Percentiles rank a stretch among this genome's conserved stretches.
phyloP scores from a whole-genome alignment of 208 protist genomes.

The Leishmania aethiopica region DNA sequence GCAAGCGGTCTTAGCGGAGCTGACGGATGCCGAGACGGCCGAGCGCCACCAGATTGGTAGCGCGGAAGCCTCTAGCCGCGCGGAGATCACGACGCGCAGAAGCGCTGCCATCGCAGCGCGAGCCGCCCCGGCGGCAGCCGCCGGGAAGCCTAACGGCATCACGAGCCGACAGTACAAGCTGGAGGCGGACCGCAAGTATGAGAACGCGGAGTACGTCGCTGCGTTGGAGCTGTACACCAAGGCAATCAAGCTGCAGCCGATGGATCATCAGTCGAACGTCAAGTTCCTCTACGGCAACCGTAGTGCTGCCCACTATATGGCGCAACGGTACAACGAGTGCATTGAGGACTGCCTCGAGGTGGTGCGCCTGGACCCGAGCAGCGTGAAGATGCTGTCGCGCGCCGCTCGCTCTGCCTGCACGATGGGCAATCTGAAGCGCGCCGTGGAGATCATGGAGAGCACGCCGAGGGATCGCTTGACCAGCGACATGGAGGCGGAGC shows the following conservation, averaged over 20 bases:
- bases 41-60: slow-evolving; percentile 38
- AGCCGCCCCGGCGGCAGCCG: background rate
- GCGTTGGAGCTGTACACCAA: slow-evolving; percentile 88
- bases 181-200: slow-evolving; percentile 88
- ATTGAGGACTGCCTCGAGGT: slow-evolving; percentile 82
- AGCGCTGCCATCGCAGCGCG: background rate
- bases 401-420: slow-evolving; percentile 74
- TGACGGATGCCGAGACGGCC: slow-evolving; percentile 37
- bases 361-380: slow-evolving; percentile 69
- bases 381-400: slow-evolving; percentile 73
- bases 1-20: slow-evolving; percentile 19
- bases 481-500: slow-evolving; percentile 42
- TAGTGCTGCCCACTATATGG: slow-evolving; percentile 91
- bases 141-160: background rate
- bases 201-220: slow-evolving; percentile 74
- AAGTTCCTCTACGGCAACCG: slow-evolving; percentile 86
- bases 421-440: slow-evolving; percentile 80
- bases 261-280: slow-evolving; percentile 60
- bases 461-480: slow-evolving; percentile 44
- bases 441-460: slow-evolving; percentile 62
- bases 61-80: background rate
- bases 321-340: slow-evolving; percentile 76
- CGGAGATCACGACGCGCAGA: slow-evolving; percentile 11
- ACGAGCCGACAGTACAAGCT: slow-evolving; percentile 77
- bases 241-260: slow-evolving; percentile 71